A percentile compares a stretch with the other conserved stretches of the same genome.
These are phyloP conservation scores for Petasospora rhodanensis DNA, from an alignment of 1,139 yeast species.

Conservation along the genomic window DNA sequence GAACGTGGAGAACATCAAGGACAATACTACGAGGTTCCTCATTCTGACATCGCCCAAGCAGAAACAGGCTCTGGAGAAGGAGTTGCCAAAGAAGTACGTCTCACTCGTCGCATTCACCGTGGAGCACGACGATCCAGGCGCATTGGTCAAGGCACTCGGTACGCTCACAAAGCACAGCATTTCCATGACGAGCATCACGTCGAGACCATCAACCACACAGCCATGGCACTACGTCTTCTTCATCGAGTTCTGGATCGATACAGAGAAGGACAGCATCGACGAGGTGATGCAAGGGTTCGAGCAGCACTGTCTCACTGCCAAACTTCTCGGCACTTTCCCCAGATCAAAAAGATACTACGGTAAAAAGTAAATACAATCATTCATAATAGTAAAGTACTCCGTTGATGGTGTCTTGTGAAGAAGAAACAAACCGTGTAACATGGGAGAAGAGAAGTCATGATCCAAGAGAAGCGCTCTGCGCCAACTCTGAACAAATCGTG, in stretches of 20 bases:
- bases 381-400: no score
- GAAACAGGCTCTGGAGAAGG: background rate
- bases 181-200: conserved; percentile 66
- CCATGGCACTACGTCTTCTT: conserved; percentile 88
- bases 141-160: conserved; percentile 62
- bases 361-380: conserved; percentile 4
- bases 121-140: conserved; percentile 67
- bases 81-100: conserved; percentile 27
- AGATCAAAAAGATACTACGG: conserved; percentile 34
- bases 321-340: conserved; percentile 36
- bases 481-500: no score
- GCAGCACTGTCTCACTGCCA: conserved; percentile 28
- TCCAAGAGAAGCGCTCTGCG: no score
- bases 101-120: conserved; percentile 65
- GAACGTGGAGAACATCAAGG: conserved; percentile 63
- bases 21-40: conserved; percentile 83
- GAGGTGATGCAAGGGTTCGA: conserved; percentile 26
- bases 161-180: conserved; percentile 54
- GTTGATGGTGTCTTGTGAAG: no score
- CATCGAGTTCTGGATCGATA: conserved; percentile 50
- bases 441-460: background rate
- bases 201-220: conserved; percentile 59
- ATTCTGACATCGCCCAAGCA: conserved; percentile 47
- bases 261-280: conserved; percentile 17
- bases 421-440: no score